Conservation (phyloP, 2,329 filamentous ascomycete species). For the Colletotrichum abscissum region DNA sequence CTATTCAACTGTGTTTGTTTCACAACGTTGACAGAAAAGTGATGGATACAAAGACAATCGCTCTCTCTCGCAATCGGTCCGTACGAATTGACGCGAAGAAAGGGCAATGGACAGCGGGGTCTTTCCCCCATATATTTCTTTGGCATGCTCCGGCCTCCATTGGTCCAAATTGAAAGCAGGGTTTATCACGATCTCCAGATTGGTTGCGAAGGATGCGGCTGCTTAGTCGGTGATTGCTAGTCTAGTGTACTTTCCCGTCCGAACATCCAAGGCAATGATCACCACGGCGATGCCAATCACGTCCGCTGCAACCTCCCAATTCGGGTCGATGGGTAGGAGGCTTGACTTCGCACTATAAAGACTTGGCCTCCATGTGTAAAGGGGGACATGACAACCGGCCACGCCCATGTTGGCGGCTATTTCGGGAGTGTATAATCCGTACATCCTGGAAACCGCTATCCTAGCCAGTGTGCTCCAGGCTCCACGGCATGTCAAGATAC, state of each 20-base stretch:
- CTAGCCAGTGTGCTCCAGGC: not conserved
- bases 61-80: not conserved
- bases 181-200: constrained; percentile 1
- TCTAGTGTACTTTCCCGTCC: not conserved
- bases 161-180: not conserved
- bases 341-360: constrained; percentile 4
- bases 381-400: not conserved
- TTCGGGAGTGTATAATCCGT: not conserved
- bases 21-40: not conserved
- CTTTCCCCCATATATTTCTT: not conserved
- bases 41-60: not conserved
- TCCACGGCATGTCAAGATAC: not conserved
- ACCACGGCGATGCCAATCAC: constrained; percentile 3
- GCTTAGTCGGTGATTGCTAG: not conserved
- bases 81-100: not conserved
- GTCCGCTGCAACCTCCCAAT: not conserved
- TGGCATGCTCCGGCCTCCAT: not conserved
- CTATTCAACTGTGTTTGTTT: too few relatives aligned
- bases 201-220: not conserved
- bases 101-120: too few relatives aligned
- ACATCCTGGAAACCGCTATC: not conserved
- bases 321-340: not conserved
- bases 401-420: not conserved
- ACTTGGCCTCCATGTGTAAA: not conserved
- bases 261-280: constrained; percentile 2